These are phyloP conservation scores for Warburgia ugandensis DNA, from an alignment of 164 flowering plant species.

Conservation along the genomic window DNA sequence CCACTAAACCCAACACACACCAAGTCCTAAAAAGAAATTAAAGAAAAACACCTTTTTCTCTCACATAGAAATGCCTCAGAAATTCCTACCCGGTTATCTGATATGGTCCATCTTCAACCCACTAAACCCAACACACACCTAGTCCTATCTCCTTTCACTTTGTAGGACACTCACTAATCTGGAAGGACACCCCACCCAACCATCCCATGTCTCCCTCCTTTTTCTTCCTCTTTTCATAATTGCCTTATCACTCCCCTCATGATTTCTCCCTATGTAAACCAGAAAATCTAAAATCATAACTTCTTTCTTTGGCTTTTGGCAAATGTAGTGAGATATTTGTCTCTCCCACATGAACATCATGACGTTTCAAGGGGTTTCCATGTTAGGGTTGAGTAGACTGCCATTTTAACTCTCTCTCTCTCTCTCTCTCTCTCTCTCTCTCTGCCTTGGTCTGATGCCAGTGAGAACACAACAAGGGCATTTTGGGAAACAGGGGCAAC, in stretches of 20 bases:
- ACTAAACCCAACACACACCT: no score
- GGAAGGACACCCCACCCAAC: background rate
- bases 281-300: no score
- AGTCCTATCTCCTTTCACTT: background rate
- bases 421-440: constrained; percentile 5
- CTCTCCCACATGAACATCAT: background rate
- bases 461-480: background rate
- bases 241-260: background rate
- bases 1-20: no score
- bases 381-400: constrained; percentile 2
- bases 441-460: background rate
- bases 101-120: background rate
- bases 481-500: no score
- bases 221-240: background rate
- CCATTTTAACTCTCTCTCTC: constrained; percentile 4
- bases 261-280: background rate
- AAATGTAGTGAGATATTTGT: background rate
- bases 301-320: background rate
- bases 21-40: background rate
- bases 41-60: background rate
- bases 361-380: background rate
- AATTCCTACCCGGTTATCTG: background rate
- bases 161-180: no score
- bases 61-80: background rate
- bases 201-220: background rate